Base-by-base conservation (phyloP, 2,329 filamentous ascomycete species). In the Fusarium phyllophilum region DNA sequence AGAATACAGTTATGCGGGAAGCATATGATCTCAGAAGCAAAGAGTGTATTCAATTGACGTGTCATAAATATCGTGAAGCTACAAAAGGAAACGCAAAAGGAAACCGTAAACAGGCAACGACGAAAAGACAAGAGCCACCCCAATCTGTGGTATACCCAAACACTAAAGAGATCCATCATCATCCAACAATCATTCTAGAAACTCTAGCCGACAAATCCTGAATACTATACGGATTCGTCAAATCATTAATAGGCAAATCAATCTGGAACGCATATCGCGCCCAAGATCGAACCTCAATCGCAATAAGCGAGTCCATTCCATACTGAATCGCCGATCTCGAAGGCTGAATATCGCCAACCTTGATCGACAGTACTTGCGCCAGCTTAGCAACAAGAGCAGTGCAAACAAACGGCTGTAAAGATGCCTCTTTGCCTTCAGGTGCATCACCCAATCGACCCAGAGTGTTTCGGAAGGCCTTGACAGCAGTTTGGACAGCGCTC, bases 261-360 rank as follows among this genome's bases (percentile, higher is more conserved):
- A 76, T 77, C 70, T 76, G 74, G 57, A 76, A 76, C 14, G 74
- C 74, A 31, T 76, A 76, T 76, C 74, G 73, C 11, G 74, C 74
- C 74, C 74, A 76, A 24, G 74, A 76, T 8, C 74, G 68, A 39
- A 76, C 74, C 62, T 75, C 74, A 13, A 76, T 76, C 15, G 74
- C 74, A 59, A 76, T 76, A 20, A 76, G 74, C 18, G 74, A 76
- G 36, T 76, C 74, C 74, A 76, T 76, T 8, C 74, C 74, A 26
- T 76, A 76, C 54, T 76, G 74, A 6, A 76, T 67, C 14, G 74
- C 74, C 7, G 74, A 76, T 31, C 74, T 75, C 4, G 74, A 59
- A 31, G 70, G 69, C 26, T 68, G 75, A 2, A 77, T 76, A n/a
- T 77, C 75, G 11, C 51, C 60, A 63, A 74, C 45, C 73, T 77